These are phyloP conservation scores for Linnemannia zychae DNA, from an alignment of 192 early-diverging fungal species.

Conservation along the genomic window DNA sequence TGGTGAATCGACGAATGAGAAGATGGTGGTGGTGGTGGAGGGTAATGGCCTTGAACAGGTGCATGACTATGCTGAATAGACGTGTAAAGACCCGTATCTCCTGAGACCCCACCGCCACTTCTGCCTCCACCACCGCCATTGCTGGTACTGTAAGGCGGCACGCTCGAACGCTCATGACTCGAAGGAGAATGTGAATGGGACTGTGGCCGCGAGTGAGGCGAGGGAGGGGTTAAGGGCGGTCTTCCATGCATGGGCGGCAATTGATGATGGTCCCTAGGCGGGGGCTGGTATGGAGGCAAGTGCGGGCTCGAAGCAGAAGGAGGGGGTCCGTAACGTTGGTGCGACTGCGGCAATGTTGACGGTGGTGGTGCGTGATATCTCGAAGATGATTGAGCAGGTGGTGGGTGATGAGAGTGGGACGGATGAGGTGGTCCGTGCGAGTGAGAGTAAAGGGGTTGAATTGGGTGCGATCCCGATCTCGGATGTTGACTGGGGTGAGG, in stretches of 20 bases:
- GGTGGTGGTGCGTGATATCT: background rate
- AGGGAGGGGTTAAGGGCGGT: background rate
- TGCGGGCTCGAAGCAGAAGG: background rate
- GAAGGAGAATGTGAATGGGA: constrained; percentile 12
- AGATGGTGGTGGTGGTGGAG: constrained; percentile 19
- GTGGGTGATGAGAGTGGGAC: background rate
- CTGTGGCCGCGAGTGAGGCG: constrained; percentile 6
- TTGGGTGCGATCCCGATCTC: background rate
- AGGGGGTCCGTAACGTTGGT: background rate
- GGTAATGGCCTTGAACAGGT: constrained; percentile 25
- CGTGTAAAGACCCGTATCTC: background rate
- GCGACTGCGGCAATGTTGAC: background rate
- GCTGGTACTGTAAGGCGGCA: background rate
- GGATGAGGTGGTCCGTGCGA: constrained; percentile 8
- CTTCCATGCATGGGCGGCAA: background rate
- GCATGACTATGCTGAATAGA: background rate
- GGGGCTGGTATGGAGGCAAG: background rate
- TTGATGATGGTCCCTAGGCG: background rate
- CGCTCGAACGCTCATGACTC: constrained; percentile 13
- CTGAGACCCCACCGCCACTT: background rate
- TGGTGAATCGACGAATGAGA: constrained; percentile 2
- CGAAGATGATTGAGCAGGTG: constrained; percentile 6
- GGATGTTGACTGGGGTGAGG: background rate
- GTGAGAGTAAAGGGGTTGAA: background rate
- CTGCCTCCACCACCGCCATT: background rate